Percentiles rank a stretch among this genome's conserved stretches.
phyloP scores from a whole-genome alignment of 2,329 filamentous ascomycete species.

The Phialophora expanda region DNA sequence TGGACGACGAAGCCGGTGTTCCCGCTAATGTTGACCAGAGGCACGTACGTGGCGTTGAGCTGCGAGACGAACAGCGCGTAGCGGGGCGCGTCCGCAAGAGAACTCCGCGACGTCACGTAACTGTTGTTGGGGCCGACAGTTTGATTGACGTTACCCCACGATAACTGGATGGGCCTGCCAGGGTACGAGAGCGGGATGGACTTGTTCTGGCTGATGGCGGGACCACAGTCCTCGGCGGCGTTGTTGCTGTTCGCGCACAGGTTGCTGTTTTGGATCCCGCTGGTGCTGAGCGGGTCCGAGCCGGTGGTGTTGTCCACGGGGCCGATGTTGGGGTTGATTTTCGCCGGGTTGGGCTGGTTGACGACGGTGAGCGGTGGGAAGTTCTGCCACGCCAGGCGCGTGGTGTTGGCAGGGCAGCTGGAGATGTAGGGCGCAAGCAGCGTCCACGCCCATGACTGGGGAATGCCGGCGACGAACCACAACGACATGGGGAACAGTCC shows the following conservation, averaged over 20 bases:
- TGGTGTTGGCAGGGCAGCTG: slow-evolving; percentile 72
- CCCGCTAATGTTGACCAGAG: slow-evolving; percentile 60
- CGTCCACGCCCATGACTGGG: slow-evolving; percentile 85
- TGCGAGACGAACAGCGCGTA: slow-evolving; percentile 80
- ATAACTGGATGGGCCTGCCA: slow-evolving; percentile 71
- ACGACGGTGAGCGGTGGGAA: slow-evolving; percentile 73
- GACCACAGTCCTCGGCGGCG: slow-evolving; percentile 62
- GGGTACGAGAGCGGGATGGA: slow-evolving; percentile 74
- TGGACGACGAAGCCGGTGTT: slow-evolving; percentile 72
- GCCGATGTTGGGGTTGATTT: slow-evolving; percentile 46
- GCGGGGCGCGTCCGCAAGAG: slow-evolving; percentile 61
- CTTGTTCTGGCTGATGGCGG: slow-evolving; percentile 71
- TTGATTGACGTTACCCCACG: slow-evolving; percentile 73
- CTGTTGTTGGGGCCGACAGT: slow-evolving; percentile 79
- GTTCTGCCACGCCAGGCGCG: slow-evolving; percentile 82
- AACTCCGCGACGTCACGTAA: slow-evolving; percentile 68
- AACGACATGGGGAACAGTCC: slow-evolving; percentile 73
- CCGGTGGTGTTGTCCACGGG: slow-evolving; percentile 38
- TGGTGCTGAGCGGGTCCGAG: slow-evolving; percentile 44
- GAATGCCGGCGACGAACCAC: slow-evolving; percentile 80
- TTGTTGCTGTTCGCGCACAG: slow-evolving; percentile 64
- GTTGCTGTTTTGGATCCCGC: slow-evolving; percentile 52
- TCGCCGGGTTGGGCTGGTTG: slow-evolving; percentile 76
- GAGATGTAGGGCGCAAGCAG: slow-evolving; percentile 47
- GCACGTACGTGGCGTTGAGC: slow-evolving; percentile 74